Evolutionary conservation across 2,329 filamentous ascomycete genomes (phyloP).

Genomic region (Camillea tinctor): DNA sequence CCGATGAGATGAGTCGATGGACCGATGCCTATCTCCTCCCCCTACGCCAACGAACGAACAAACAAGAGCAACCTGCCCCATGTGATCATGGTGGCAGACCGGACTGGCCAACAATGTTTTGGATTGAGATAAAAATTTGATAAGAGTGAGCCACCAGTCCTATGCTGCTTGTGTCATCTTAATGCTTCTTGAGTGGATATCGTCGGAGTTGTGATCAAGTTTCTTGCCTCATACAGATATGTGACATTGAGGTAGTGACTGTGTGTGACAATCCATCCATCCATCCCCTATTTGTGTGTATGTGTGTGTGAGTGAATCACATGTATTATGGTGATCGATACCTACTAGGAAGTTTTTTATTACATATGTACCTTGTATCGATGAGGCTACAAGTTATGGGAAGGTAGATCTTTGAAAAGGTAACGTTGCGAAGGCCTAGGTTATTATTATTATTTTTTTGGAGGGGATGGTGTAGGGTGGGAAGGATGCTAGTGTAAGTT

Average conservation of each 20-base stretch:
- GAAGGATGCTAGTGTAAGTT: background rate
- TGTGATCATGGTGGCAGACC: slow-evolving; percentile 29
- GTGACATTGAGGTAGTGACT: background rate
- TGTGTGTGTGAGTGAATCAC: background rate
- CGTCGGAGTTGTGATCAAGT: background rate
- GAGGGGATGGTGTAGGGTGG: too few relatives aligned
- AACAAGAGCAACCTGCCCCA: slow-evolving; percentile 8
- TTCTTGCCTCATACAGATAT: slow-evolving; percentile 6
- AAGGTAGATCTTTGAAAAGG: slow-evolving; percentile 12
- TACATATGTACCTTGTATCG: slow-evolving; percentile 10
- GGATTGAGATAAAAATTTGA: slow-evolving; percentile 8
- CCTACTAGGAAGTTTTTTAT: background rate
- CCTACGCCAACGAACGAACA: slow-evolving; percentile 19
- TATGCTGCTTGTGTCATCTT: background rate
- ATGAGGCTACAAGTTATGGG: slow-evolving; percentile 25
- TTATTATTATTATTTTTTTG: too few relatives aligned
- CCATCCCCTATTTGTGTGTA: too few relatives aligned
- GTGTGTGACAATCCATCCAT: slow-evolving; percentile 14
- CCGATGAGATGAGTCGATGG: slow-evolving; percentile 28
- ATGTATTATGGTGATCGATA: slow-evolving; percentile 3
- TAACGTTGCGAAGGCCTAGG: slow-evolving; percentile 31
- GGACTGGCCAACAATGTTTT: slow-evolving; percentile 25
- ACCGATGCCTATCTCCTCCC: slow-evolving; percentile 21
- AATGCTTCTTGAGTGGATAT: too few relatives aligned
- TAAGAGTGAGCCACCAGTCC: background rate